These are phyloP conservation scores for Ceriops zippeliana DNA, from an alignment of 345 rosid species.

Conservation along the genomic window DNA sequence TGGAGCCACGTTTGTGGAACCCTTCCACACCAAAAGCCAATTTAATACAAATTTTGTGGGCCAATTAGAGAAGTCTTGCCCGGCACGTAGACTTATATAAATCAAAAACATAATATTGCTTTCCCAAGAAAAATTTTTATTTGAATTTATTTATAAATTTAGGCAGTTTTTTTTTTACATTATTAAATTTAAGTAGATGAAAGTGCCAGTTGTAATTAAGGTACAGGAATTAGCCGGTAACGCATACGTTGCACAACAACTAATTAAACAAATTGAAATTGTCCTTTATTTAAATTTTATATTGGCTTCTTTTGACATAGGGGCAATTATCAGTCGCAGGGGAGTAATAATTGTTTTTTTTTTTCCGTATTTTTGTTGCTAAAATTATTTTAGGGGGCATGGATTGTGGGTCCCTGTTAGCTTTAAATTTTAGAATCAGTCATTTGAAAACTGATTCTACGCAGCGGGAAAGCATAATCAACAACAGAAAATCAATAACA, in stretches of 20 bases:
- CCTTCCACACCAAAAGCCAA: constrained; percentile 26
- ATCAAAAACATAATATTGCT: constrained; percentile 1
- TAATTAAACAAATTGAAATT: no score
- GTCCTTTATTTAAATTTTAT: no score
- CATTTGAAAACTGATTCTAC: background rate
- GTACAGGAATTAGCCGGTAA: background rate
- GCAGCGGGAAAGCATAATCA: no score
- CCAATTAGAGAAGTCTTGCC: background rate
- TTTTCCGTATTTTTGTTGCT: background rate
- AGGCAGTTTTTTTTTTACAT: no score
- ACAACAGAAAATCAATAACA: no score
- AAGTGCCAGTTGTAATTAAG: constrained; percentile 9
- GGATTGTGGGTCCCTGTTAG: constrained; percentile 14
- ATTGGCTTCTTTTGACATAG: no score
- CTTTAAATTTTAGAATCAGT: constrained; percentile 7
- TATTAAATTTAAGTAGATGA: no score
- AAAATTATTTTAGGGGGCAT: background rate
- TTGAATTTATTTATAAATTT: background rate
- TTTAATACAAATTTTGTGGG: constrained; percentile 4
- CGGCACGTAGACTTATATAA: constrained; percentile 21
- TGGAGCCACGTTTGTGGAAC: constrained; percentile 5
- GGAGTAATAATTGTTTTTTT: no score
- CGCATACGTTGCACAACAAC: no score
- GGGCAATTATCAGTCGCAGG: no score
- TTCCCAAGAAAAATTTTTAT: background rate